Evolutionary conservation across 1,284 basidiomycete species (phyloP), one percentile per base, ranked within the genome.

Genomic region (Cryptococcus deneoformans): DNA sequence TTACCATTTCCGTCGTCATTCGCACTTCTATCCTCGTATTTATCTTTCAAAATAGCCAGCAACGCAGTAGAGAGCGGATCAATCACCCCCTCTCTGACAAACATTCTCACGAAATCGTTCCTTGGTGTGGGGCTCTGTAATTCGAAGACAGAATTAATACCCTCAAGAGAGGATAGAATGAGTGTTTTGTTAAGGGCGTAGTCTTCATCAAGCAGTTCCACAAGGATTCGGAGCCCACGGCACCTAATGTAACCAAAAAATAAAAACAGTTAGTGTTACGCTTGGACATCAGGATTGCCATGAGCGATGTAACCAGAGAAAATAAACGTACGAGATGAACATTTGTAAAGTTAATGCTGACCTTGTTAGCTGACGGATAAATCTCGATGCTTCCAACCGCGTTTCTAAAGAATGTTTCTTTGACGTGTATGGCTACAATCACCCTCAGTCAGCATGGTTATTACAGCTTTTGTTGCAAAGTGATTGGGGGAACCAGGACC

Each of bases 51-150:
- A 54, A 97, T 89, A 65, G 90, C 89, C 53, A 95, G 80, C 43
- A 99, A 77, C 0, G 94, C 93, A 0, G 88, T 87, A 0, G 93
- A 92, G 1, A 99, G 79, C 0, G 95, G 95, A 65, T 97, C 94
- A 40, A 97, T 81, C 5, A 98, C 81, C 14, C 94, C 94, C 77
- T 97, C 95, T 29, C 92, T 85, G 37, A 96, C 92, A 78, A 98
- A 94, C 90, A 98, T 96, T 14, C 95, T 86, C 72, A 94, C 98
- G 73, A 98, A 97, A 77, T 98, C 95, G 72, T 95, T 97, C 70
- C 96, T 91, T 7, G 93, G 94, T 7, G 93, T 96, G 1, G 94
- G 91, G 51, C 90, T 92, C 66, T 83, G 81, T 24, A 98, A 83
- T 65, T 98, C 94, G 69, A 99, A 95, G 2, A 98, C 95, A 64